Percentiles rank a stretch among this genome's conserved stretches.
Conservation (phyloP, 768 basidiomycete species). For the Xerocomellus chrysenteron region DNA sequence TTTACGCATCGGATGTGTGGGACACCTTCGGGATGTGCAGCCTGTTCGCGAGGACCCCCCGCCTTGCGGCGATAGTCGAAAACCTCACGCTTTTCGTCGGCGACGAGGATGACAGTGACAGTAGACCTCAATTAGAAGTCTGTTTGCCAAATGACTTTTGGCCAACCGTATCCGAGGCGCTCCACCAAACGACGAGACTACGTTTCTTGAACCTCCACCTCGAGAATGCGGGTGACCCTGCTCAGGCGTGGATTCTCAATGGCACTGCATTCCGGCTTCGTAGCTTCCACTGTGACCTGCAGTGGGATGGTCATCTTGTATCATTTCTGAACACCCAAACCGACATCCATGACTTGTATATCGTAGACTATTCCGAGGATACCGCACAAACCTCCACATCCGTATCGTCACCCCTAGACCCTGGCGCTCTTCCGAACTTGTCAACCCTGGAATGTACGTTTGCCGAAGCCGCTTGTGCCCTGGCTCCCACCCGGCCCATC, state of each 20-base stretch:
- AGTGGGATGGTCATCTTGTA: constrained; percentile 59
- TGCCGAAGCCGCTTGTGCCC: constrained; percentile 55
- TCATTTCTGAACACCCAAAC: constrained; percentile 29
- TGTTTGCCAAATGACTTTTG: constrained; percentile 44
- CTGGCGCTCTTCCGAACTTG: constrained; percentile 46
- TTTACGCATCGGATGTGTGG: constrained; percentile 44
- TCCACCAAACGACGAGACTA: constrained; percentile 46
- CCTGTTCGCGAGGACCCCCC: constrained; percentile 44
- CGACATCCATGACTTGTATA: constrained; percentile 30
- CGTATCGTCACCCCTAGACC: constrained; percentile 21
- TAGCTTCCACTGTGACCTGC: constrained; percentile 63
- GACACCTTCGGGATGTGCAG: constrained; percentile 45
- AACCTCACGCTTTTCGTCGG: constrained; percentile 49
- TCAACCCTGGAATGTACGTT: constrained; percentile 66
- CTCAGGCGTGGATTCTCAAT: constrained; percentile 39
- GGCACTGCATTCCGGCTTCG: constrained; percentile 53
- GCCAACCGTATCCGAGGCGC: constrained; percentile 47
- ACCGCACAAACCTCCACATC: constrained; percentile 11
- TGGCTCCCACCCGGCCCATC: constrained; percentile 59
- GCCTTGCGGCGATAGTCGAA: constrained; percentile 52
- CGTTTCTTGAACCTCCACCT: constrained; percentile 53
- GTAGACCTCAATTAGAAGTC: neutral
- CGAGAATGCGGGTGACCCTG: constrained; percentile 23
- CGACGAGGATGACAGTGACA: constrained; percentile 20
- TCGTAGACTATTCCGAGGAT: constrained; percentile 34